Base-by-base conservation (phyloP, 2,329 filamentous ascomycete genomes). In the Penicillium italicum region DNA sequence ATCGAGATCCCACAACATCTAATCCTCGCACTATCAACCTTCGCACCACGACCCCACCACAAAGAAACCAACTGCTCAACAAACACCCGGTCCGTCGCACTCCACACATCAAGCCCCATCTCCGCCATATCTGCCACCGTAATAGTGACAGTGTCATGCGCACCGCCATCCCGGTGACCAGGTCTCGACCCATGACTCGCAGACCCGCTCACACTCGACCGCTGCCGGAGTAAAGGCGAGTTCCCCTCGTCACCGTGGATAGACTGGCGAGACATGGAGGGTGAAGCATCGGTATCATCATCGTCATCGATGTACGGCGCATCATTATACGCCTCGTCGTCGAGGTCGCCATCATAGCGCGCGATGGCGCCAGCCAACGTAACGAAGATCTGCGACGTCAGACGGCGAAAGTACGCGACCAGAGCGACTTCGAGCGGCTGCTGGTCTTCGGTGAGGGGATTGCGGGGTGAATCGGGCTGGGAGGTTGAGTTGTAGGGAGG, bases 31-130 rank as follows among this genome's bases (percentile, higher is more conserved):
- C 73, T 73, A 53, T 77, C 72, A 22, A 80, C 74, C 43, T 70
- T 62, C 8, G 76, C 76, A 34, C 72, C 68, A 18, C 76, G 69
- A 20, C 72, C 72, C 76, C 76, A 80, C 74, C 77, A 80, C 1
- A 77, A 64, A 14, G 58, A 60, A n/a, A 78, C 70, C 31, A 80
- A 62, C 55, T 79, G 75, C 56, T 76, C 70, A 12, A 78, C 73
- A 55, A 80, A 80, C 20, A 72, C 58, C 28, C 75, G 72, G 58
- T 80, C 78, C 4, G 75, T 70, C 16, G 70, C 72, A 53, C 77
- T 80, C 78, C 78, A 80, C 16, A 75, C 69, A 58, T 80, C 78
- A 16, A 80, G 71, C 3, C 78, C 77, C 77, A 80, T 80, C 37
- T 74, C 68, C 16, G 67, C 66, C 69, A 80, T 76, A 58, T 80